Conservation (phyloP, 2,329 filamentous ascomycete genomes). For the Monilinia vaccinii-corymbosi region DNA sequence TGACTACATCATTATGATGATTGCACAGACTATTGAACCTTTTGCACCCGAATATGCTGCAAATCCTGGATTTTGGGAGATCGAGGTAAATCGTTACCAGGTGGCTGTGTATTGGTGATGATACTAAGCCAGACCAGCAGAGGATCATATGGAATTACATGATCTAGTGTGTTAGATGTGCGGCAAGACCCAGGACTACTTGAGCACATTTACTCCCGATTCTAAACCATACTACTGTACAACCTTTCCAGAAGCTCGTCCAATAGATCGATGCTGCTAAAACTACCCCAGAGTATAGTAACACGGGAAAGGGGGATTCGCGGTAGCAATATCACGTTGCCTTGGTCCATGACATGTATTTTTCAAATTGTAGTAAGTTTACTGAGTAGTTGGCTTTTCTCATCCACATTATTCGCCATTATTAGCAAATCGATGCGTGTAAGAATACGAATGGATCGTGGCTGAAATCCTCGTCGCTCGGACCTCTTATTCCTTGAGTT, state of each 20-base stretch:
- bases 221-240: background rate
- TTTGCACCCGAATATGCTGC: background rate
- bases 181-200: background rate
- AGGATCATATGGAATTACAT: background rate
- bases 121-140: background rate
- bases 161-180: background rate
- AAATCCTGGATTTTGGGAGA: background rate
- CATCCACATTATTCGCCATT: background rate
- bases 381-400: background rate
- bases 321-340: background rate
- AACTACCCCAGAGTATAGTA: background rate
- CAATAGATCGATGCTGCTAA: background rate
- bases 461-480: background rate
- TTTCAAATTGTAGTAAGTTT: background rate
- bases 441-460: background rate
- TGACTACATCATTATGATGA: constrained; percentile 1
- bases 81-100: background rate
- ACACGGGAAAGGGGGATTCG: background rate
- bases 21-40: background rate
- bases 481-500: background rate
- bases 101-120: constrained; percentile 3
- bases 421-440: background rate
- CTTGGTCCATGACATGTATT: background rate
- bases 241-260: background rate
- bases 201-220: background rate